Evolutionary conservation across 306 rosid species (phyloP).

Genomic region (Castanopsis chinensis): DNA sequence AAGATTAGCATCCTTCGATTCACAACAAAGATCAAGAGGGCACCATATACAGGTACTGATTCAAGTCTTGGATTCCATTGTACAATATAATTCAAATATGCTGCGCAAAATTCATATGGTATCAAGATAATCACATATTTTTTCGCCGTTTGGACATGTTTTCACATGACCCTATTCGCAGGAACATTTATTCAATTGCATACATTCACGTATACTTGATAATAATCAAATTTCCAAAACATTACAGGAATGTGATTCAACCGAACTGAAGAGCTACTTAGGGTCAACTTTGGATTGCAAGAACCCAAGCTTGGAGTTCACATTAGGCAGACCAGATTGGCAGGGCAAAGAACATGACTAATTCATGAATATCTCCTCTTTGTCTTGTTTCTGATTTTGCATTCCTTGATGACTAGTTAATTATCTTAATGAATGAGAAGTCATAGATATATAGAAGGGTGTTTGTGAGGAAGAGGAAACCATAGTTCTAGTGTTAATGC

Average conservation of each 20-base stretch:
- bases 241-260: constrained; percentile 74
- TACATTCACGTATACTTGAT: background rate
- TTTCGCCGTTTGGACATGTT: background rate
- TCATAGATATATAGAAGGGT: constrained; percentile 11
- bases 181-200: background rate
- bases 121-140: too few relatives aligned
- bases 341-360: constrained; percentile 59
- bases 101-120: background rate
- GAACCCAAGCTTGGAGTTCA: constrained; percentile 91
- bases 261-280: constrained; percentile 41
- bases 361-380: constrained; percentile 19
- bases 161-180: background rate
- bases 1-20: constrained; percentile 41
- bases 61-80: background rate
- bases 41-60: constrained; percentile 64
- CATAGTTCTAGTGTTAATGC: background rate
- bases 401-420: constrained; percentile 18
- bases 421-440: constrained; percentile 24
- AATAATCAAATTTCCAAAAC: background rate
- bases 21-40: constrained; percentile 45
- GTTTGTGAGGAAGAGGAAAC: background rate
- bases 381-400: constrained; percentile 18
- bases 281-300: constrained; percentile 59
- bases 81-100: background rate
- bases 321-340: constrained; percentile 94